phyloP scores from a whole-genome alignment of 441 rosid species.

The Corymbia calophylla region DNA sequence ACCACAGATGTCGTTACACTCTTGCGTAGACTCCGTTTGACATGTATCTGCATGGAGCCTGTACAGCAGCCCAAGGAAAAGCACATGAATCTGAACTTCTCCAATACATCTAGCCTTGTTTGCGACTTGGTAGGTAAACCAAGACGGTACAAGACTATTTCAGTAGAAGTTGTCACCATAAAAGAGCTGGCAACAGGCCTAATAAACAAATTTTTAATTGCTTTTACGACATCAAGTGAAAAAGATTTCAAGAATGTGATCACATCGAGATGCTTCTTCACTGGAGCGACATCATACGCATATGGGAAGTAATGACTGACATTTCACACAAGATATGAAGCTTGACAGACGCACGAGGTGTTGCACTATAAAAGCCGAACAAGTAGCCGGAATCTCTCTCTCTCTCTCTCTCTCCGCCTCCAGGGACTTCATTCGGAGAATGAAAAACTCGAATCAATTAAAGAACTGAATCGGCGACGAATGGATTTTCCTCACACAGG shows the following conservation, averaged over 20 bases:
- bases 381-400: not conserved
- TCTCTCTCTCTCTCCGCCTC: not conserved
- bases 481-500: not conserved
- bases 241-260: not conserved
- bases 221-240: not conserved
- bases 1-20: not conserved
- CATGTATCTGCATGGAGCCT: not conserved
- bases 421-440: no score
- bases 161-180: not conserved
- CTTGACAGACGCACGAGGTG: not conserved
- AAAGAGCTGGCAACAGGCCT: not conserved
- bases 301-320: not conserved
- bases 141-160: not conserved
- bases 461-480: not conserved
- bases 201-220: no score
- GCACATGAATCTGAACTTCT: not conserved
- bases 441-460: not conserved
- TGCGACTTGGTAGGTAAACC: not conserved
- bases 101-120: not conserved
- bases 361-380: not conserved
- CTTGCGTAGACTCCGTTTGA: not conserved
- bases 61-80: not conserved
- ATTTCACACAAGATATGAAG: not conserved
- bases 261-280: not conserved
- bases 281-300: not conserved